Evolutionary conservation across 495 filamentous ascomycete species (phyloP).

Genomic region (Xylaria longipes): DNA sequence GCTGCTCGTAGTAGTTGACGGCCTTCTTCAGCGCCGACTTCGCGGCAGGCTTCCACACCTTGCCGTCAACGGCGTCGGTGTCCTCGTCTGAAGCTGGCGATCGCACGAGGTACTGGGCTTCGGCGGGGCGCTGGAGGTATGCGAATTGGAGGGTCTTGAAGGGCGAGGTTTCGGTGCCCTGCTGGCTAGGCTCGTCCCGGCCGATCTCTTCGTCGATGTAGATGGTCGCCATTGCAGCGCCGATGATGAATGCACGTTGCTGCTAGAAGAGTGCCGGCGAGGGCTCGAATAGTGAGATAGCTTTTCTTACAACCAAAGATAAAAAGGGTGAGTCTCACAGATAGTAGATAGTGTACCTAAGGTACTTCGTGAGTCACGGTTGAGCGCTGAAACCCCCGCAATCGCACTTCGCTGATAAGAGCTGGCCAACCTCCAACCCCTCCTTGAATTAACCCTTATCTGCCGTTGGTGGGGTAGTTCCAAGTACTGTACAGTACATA

Average conservation of each 20-base stretch:
- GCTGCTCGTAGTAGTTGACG: conserved; percentile 68
- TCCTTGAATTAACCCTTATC: background rate
- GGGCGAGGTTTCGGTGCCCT: conserved; percentile 70
- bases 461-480: no score
- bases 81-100: conserved; percentile 69
- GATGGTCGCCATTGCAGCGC: conserved; percentile 52
- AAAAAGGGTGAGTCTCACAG: background rate
- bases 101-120: conserved; percentile 68
- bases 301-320: background rate
- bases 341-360: no score
- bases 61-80: conserved; percentile 52
- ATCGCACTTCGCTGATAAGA: conserved; percentile 17
- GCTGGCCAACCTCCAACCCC: conserved; percentile 1
- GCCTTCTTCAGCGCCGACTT: conserved; percentile 84
- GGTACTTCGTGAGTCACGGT: conserved; percentile 18
- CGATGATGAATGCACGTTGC: background rate
- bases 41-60: conserved; percentile 77
- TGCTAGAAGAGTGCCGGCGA: background rate
- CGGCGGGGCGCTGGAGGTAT: conserved; percentile 70
- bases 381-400: conserved; percentile 16
- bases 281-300: background rate
- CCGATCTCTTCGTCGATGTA: conserved; percentile 83
- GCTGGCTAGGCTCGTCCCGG: conserved; percentile 63
- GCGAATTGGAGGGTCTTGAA: conserved; percentile 82
- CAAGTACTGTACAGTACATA: no score